A percentile compares a stretch with the other conserved stretches of the same genome.
Evolutionary conservation across 202 grass and related monocot genomes (phyloP).

Genomic region (Schoenoplectus tabernaemontani): DNA sequence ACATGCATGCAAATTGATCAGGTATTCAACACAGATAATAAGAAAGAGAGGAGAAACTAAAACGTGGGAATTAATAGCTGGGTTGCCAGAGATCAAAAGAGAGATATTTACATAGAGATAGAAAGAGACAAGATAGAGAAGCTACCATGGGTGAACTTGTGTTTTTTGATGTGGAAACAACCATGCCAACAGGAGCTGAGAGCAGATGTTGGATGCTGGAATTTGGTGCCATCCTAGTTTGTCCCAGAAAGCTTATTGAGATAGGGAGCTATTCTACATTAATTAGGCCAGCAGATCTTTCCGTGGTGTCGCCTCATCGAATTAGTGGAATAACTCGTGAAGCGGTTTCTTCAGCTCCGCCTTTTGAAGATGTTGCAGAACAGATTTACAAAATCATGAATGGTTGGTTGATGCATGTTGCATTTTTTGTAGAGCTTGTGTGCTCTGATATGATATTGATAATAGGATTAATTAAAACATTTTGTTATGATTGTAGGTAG

Average conservation of each 20-base stretch:
- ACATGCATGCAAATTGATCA: constrained; percentile 6
- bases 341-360: constrained; percentile 32
- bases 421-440: background rate
- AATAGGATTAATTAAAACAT: background rate
- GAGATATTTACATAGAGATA: background rate
- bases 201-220: constrained; percentile 52
- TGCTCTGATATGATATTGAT: background rate
- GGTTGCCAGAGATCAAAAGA: background rate
- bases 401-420: constrained; percentile 29
- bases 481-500: constrained; percentile 26
- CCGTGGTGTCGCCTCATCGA: constrained; percentile 34
- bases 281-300: constrained; percentile 38
- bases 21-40: no score
- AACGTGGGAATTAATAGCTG: background rate
- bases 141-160: constrained; percentile 47
- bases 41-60: background rate
- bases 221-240: constrained; percentile 86
- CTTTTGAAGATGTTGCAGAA: constrained; percentile 49
- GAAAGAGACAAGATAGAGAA: background rate
- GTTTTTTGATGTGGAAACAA: constrained; percentile 97
- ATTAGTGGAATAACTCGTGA: constrained; percentile 26
- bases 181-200: constrained; percentile 25
- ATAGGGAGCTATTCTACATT: constrained; percentile 69
- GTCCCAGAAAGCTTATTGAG: constrained; percentile 59
- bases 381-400: constrained; percentile 52